A percentile compares a stretch with the other conserved stretches of the same genome.
Conservation (phyloP, 345 rosid genomes). For the Microcos paniculata region DNA sequence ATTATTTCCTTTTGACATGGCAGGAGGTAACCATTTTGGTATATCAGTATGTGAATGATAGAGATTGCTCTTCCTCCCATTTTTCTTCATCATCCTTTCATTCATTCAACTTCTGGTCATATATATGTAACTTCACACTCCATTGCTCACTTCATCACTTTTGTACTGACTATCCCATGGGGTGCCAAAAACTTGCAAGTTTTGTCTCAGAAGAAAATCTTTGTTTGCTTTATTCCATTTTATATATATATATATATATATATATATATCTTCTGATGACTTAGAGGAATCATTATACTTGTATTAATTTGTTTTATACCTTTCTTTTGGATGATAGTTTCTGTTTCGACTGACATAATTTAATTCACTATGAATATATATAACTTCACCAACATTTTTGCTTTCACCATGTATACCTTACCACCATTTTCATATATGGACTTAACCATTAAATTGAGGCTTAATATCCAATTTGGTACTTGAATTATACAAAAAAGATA, state of each 20-base stretch:
- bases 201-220: background rate
- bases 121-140: constrained; percentile 14
- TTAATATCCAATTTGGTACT: too few species aligned
- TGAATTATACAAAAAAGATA: too few species aligned
- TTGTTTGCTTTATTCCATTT: background rate
- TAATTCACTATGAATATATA: background rate
- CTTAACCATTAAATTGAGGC: too few species aligned
- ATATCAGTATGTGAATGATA: constrained; percentile 7
- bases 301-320: background rate
- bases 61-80: background rate
- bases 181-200: background rate
- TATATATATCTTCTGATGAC: background rate
- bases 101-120: constrained; percentile 12
- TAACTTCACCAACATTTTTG: background rate
- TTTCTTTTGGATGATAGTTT: background rate
- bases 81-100: background rate
- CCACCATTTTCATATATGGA: too few species aligned
- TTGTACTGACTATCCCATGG: constrained; percentile 13
- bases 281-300: background rate
- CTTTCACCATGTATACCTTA: background rate
- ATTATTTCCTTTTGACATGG: constrained; percentile 12
- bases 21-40: constrained; percentile 1
- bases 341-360: background rate
- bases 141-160: background rate
- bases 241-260: too few species aligned